Percentiles rank a stretch among this genome's conserved stretches.
phyloP scores from a whole-genome alignment of 257 asterid species.

The Solanum arcanum region DNA sequence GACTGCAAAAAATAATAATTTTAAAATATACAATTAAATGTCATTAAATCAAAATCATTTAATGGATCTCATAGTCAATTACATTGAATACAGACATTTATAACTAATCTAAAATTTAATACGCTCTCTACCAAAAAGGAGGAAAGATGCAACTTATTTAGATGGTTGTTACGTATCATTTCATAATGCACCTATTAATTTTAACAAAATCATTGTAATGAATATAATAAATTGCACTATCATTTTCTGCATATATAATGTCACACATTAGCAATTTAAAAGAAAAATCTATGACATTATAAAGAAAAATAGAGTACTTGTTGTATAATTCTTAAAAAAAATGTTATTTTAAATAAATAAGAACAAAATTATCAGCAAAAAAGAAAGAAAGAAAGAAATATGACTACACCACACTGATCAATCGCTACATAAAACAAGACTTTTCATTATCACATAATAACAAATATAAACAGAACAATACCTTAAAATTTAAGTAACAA shows the following conservation, averaged over 20 bases:
- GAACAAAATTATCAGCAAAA: not conserved
- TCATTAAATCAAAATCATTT: not conserved
- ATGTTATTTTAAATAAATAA: not conserved
- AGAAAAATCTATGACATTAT: not conserved
- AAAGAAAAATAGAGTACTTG: not conserved
- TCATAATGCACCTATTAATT: not conserved
- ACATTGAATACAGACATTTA: not conserved
- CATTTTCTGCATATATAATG: not conserved
- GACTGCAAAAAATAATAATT: constrained; percentile 19
- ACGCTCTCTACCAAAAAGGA: not conserved
- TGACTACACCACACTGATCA: not conserved
- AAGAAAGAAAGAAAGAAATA: not conserved
- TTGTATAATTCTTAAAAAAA: not conserved
- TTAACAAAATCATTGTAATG: not conserved
- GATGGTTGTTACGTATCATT: not conserved
- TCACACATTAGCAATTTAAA: not conserved
- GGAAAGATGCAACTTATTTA: not conserved
- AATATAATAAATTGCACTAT: not conserved
- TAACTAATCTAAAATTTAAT: not conserved
- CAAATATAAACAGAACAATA: no score
- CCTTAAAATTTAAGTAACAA: not conserved
- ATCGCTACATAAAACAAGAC: not conserved
- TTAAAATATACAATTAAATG: not conserved
- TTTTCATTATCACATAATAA: not conserved
- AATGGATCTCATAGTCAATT: not conserved